Evolutionary conservation across 768 basidiomycete species (phyloP), one percentile per base, ranked within the genome.

Genomic region (Auricularia sp.): DNA sequence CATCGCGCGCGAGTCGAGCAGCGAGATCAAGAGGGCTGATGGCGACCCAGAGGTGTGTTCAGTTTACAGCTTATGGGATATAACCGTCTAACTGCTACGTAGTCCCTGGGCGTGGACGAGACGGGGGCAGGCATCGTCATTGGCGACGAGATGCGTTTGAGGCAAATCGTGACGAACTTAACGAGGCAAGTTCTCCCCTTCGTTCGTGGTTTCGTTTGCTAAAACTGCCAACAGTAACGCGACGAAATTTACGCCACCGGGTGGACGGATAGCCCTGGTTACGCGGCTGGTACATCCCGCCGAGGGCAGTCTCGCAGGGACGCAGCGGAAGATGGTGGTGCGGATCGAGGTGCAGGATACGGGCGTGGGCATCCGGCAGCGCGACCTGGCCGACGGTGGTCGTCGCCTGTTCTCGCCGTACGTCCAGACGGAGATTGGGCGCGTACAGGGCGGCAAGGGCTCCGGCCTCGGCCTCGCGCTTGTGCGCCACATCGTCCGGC

Each of bases 381-480:
- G 69, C 21, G 79, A 80, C 62, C 71, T 78, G 35, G 71, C 72
- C 13, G 76, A 78, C 29, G 56, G 56, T 6, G 56, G 56, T 7
- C 67, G 69, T 37, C 66, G 69, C 1, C 66, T 75, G 10, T 75
- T 73, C 54, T 66, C 67, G 58, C 71, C 75, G 0, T 76, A 73
- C 63, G 70, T 72, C 7, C 79, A 80, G 64, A 79, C 78, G 8
- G 78, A 78, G 62, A 59, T 62, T 44, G 62, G 39, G n/a, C 37
- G 44, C 62, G 62, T 62, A 0, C 44, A 47, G 24, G 56, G 77
- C 37, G 82, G 83, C 11, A 84, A 84, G 70, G 83, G 83, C 5
- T 82, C 89, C 0, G 90, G 90, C 6, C 75, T 92, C 11, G 89
- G 90, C 29, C 71, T 92, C 21, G 89, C 90, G 1, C 78, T 92